Evolutionary conservation across 768 basidiomycete genomes (phyloP).

Genomic region (Kwoniella dendrophila): DNA sequence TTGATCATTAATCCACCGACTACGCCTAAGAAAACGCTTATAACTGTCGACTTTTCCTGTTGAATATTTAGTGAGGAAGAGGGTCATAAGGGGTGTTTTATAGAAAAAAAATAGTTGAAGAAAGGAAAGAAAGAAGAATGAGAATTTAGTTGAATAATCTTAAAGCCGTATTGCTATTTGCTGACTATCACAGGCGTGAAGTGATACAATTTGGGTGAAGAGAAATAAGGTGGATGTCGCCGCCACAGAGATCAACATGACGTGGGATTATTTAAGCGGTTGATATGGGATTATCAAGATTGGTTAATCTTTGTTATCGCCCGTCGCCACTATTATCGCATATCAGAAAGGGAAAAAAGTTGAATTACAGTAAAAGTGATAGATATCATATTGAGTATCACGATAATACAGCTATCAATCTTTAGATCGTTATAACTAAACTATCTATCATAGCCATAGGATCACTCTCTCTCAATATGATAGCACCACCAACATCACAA

Average conservation of each 20-base stretch:
- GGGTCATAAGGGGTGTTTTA: conserved; percentile 38
- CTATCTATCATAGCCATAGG: neutral
- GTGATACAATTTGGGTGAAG: too few relatives aligned
- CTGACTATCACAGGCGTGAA: too few relatives aligned
- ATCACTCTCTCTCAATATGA: conserved; percentile 35
- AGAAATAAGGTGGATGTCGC: too few relatives aligned
- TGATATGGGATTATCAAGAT: neutral
- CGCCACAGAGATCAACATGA: conserved; percentile 4
- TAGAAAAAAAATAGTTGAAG: conserved; percentile 31
- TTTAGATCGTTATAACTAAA: too few relatives aligned
- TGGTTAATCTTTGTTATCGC: neutral
- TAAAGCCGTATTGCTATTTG: too few relatives aligned
- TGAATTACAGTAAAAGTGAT: neutral
- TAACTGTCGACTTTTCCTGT: conserved; percentile 43
- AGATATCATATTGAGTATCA: too few relatives aligned
- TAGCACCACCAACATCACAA: conserved; percentile 63
- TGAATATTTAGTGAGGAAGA: conserved; percentile 13
- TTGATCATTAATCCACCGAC: conserved; percentile 37
- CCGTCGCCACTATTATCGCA: neutral
- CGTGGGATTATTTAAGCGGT: conserved; percentile 5
- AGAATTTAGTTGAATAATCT: neutral
- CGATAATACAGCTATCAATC: too few relatives aligned
- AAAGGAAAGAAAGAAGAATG: conserved; percentile 16
- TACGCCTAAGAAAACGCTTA: conserved; percentile 15
- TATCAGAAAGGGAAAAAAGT: neutral